Evolutionary conservation across 2,329 filamentous ascomycete species (phyloP).

Genomic region (Cadophora gregata): DNA sequence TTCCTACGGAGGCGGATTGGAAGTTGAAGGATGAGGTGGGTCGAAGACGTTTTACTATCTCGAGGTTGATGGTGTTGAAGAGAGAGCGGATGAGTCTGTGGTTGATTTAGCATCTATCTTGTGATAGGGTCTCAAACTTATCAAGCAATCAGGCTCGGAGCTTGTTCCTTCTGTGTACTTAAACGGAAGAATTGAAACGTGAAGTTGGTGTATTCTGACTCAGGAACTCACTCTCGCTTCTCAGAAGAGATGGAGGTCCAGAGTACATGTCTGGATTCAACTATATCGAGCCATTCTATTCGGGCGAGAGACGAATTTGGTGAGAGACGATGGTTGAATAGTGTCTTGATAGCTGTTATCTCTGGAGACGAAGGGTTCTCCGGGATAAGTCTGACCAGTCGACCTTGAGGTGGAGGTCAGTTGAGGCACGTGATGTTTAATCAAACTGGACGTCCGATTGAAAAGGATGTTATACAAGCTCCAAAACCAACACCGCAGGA

Average conservation of each 20-base stretch:
- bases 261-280: conserved; percentile 79
- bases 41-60: conserved; percentile 77
- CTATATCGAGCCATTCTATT: conserved; percentile 84
- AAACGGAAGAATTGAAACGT: no score
- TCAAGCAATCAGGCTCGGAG: no score
- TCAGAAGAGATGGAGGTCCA: conserved; percentile 75
- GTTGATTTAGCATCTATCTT: not conserved
- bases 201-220: no score
- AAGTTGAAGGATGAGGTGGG: conserved; percentile 80
- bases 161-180: no score
- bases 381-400: conserved; percentile 89
- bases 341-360: conserved; percentile 74
- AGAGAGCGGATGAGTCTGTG: conserved; percentile 70
- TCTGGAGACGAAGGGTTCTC: conserved; percentile 63
- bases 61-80: conserved; percentile 77
- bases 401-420: conserved; percentile 58
- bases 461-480: not conserved
- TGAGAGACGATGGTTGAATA: conserved; percentile 89
- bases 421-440: conserved; percentile 15
- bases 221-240: conserved; percentile 64
- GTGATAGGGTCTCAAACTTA: no score
- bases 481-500: no score
- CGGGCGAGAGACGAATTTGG: conserved; percentile 65
- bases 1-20: conserved; percentile 76
- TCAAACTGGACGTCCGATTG: no score